Percentiles rank a stretch among this genome's conserved stretches.
Conservation (phyloP, 495 filamentous ascomycete genomes). For the Neurospora sp. region DNA sequence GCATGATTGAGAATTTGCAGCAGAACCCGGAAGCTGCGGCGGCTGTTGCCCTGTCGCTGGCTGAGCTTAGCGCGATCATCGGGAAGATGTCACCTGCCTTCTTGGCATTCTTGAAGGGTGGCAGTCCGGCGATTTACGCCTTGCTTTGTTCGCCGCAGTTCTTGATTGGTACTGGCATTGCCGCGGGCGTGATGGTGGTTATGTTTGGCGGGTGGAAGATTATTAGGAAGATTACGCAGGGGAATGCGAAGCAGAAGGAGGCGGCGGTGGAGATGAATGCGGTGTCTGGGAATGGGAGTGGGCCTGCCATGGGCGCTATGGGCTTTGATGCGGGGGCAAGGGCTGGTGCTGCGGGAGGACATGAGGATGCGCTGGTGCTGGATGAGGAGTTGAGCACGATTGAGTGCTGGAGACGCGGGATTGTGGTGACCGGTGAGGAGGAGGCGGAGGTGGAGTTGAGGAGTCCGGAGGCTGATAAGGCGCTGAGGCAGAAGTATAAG, state of each 20-base stretch:
- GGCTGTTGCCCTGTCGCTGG: conserved; percentile 84
- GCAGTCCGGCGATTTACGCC: conserved; percentile 74
- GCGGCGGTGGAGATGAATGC: conserved; percentile 45
- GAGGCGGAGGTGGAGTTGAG: conserved; percentile 83
- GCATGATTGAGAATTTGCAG: conserved; percentile 80
- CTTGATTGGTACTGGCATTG: conserved; percentile 81
- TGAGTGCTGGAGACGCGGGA: conserved; percentile 78
- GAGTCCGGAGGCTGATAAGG: conserved; percentile 60
- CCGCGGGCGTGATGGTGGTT: conserved; percentile 80
- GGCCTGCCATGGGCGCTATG: neutral
- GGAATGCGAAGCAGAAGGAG: conserved; percentile 35
- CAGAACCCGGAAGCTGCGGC: conserved; percentile 89
- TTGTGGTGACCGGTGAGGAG: conserved; percentile 46
- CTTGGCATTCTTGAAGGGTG: conserved; percentile 60
- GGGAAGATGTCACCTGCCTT: conserved; percentile 80
- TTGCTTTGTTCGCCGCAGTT: conserved; percentile 88
- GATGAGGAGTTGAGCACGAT: conserved; percentile 52
- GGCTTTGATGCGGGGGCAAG: neutral
- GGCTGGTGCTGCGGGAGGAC: neutral
- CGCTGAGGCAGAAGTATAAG: conserved; percentile 31
- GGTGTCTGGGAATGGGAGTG: neutral
- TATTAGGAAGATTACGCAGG: conserved; percentile 64
- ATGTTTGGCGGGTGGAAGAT: conserved; percentile 96
- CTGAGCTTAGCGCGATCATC: conserved; percentile 74
- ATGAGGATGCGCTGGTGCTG: conserved; percentile 40